These are phyloP conservation scores for Hericium coralloides DNA, from an alignment of 768 basidiomycete species.

Conservation along the genomic window DNA sequence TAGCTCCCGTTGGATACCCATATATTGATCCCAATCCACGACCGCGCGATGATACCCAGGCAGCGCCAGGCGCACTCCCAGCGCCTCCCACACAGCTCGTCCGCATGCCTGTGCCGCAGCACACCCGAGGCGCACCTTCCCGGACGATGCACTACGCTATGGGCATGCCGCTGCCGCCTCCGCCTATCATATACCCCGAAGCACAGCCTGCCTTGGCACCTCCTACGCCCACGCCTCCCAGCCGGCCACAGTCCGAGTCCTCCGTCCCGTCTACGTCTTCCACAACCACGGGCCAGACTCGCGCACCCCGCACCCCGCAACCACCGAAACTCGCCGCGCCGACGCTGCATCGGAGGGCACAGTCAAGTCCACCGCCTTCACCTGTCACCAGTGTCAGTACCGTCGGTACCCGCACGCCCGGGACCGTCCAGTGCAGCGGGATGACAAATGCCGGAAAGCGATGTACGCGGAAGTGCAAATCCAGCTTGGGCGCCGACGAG, in stretches of 20 bases:
- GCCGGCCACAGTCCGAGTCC: conserved; percentile 10
- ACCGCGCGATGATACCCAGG: conserved; percentile 2
- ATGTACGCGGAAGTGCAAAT: conserved; percentile 46
- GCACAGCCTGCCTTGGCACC: conserved; percentile 9
- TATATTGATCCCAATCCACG: conserved; percentile 18
- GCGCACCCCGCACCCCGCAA: background rate
- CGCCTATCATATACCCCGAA: background rate
- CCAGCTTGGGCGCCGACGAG: conserved; percentile 26
- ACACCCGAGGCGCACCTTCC: conserved; percentile 14
- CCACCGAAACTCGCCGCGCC: background rate
- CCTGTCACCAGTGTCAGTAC: conserved; percentile 9
- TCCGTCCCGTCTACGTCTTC: too few relatives aligned
- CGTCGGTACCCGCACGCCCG: conserved; percentile 12
- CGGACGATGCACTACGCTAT: conserved; percentile 30
- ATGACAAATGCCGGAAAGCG: conserved; percentile 54
- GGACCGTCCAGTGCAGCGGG: conserved; percentile 45
- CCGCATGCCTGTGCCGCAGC: conserved; percentile 28
- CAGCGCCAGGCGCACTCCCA: background rate
- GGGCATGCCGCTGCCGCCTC: background rate
- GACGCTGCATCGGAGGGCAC: conserved; percentile 1
- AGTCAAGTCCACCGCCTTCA: conserved; percentile 13
- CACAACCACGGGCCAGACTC: background rate
- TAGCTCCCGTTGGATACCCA: conserved; percentile 17
- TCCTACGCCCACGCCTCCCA: conserved; percentile 12
- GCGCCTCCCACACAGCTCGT: background rate